Base-by-base conservation (phyloP, 441 rosid species). In the Capsella rubella region DNA sequence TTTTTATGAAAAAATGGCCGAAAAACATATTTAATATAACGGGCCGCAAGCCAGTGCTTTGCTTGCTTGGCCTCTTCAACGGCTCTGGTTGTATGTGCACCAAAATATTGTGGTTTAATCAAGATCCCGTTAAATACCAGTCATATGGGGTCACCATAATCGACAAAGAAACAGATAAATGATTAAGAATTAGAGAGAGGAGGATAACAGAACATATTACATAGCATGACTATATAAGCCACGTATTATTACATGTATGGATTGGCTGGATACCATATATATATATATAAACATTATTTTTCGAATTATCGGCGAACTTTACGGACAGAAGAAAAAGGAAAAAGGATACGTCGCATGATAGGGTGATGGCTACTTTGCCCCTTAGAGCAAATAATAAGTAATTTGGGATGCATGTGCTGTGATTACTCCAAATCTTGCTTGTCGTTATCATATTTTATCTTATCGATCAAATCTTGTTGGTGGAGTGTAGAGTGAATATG, bases 341-440 rank as follows among this genome's bases (percentile, higher is more conserved):
- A 58, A 67, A 73, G 40, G 34, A 60, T n/a, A 42, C 8, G 28
- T 67, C 52, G 62, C 39, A 67, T 31, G 72, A 47, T 37, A 21
- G 61, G 50, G 46, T 43, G 25, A 21, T 74, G 62, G 35, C 62
- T 15, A 53, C 47, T 74, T 43, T 40, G 31, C 47, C 61, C 16
- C 9, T 32, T 32, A 0, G 25, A 21, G 25, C 34, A 5, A 50
- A 51, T 60, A 67, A 67, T 60, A 35, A 18, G 74, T 13, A 21
- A 32, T 42, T 18, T 35, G 75, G 71, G 71, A 69, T 15, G 79
- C 79, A 76, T 76, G 79, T 76, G 79, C 71, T 69, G 52, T 55
- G 57, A 56, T 69, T 61, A 69, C 64, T 53, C 52, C 52, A 75
- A 62, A 69, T 69, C 71, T 63, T 55, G n/a, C 6, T 15, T 61